Conservation (phyloP, 139 green algal species). For the Nannochloris sp. region DNA sequence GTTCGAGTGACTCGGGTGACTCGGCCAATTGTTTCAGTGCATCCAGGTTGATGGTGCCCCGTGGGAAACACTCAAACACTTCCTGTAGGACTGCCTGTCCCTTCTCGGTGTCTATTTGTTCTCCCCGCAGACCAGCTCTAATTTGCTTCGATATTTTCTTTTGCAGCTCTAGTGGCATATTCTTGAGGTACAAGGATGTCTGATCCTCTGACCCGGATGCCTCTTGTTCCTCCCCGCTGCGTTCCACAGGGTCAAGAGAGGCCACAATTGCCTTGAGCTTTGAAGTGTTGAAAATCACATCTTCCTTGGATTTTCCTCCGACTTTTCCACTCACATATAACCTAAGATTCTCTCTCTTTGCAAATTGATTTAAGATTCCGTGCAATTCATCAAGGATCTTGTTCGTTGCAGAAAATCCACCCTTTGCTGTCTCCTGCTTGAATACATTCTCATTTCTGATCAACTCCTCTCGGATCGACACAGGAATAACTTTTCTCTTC, state of each 20-base stretch:
- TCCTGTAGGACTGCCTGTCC: not conserved
- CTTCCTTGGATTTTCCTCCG: not conserved
- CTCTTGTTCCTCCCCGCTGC: not conserved
- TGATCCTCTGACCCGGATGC: not conserved
- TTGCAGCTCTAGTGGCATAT: not conserved
- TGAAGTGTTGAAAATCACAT: not conserved
- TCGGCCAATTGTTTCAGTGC: not conserved
- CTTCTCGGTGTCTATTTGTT: not conserved
- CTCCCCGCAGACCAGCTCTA: not conserved
- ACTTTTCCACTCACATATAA: slow-evolving; percentile 2
- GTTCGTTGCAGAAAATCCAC: slow-evolving; percentile 1
- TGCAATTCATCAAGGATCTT: slow-evolving; percentile 13
- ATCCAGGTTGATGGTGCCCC: not conserved
- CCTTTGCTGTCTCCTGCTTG: not conserved
- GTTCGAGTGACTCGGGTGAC: not conserved
- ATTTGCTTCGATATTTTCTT: not conserved
- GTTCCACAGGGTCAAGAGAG: not conserved
- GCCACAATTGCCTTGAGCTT: slow-evolving; percentile 1
- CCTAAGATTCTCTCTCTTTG: slow-evolving; percentile 18
- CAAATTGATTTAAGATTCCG: slow-evolving; percentile 23
- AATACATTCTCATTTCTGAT: not conserved
- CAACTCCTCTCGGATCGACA: not conserved
- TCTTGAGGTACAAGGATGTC: not conserved
- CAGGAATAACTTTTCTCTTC: slow-evolving; percentile 6
- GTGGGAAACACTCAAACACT: slow-evolving; percentile 2